Percentiles rank a stretch among this genome's conserved stretches.
phyloP scores from a whole-genome alignment of 2,329 filamentous ascomycete genomes.

The Neonectria coccinea region DNA sequence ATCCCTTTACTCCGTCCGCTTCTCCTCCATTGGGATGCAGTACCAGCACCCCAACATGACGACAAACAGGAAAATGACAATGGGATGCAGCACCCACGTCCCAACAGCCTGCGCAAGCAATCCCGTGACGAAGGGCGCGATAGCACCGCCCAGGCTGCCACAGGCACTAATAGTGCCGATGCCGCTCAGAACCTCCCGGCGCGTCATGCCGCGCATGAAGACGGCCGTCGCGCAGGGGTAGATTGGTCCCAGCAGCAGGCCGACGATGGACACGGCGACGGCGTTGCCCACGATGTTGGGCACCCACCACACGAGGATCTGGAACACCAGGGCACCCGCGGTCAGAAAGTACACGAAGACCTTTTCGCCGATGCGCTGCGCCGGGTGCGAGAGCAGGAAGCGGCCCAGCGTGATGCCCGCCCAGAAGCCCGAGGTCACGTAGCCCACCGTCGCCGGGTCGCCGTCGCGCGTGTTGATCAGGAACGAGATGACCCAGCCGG shows the following conservation, averaged over 20 bases:
- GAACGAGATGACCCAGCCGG: slow-evolving; percentile 89
- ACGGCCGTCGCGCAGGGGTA: slow-evolving; percentile 79
- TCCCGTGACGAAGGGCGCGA: slow-evolving; percentile 75
- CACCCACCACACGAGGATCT: slow-evolving; percentile 83
- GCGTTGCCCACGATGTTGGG: slow-evolving; percentile 80
- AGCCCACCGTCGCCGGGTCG: slow-evolving; percentile 77
- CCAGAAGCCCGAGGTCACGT: slow-evolving; percentile 81
- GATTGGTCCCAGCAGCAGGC: slow-evolving; percentile 80
- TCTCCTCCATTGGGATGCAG: slow-evolving; percentile 65
- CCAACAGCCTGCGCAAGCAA: slow-evolving; percentile 71
- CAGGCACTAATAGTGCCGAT: slow-evolving; percentile 77
- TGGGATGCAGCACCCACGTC: slow-evolving; percentile 74
- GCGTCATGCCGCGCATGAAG: slow-evolving; percentile 70
- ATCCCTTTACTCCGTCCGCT: slow-evolving; percentile 67
- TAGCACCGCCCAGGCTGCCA: slow-evolving; percentile 75
- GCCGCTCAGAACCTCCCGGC: slow-evolving; percentile 70
- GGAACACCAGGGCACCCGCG: slow-evolving; percentile 71
- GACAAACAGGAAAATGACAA: slow-evolving; percentile 73
- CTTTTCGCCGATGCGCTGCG: slow-evolving; percentile 77
- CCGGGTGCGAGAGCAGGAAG: slow-evolving; percentile 75
- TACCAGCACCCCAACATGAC: slow-evolving; percentile 76
- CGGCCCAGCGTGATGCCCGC: slow-evolving; percentile 81
- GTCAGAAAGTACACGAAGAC: slow-evolving; percentile 73
- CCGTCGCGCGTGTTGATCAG: slow-evolving; percentile 79
- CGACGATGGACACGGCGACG: slow-evolving; percentile 76